Percentiles rank a stretch among this genome's conserved stretches.
These are phyloP conservation scores for Metroxylon sagu DNA, from an alignment of 176 grass and related monocot genomes.

Conservation along the genomic window DNA sequence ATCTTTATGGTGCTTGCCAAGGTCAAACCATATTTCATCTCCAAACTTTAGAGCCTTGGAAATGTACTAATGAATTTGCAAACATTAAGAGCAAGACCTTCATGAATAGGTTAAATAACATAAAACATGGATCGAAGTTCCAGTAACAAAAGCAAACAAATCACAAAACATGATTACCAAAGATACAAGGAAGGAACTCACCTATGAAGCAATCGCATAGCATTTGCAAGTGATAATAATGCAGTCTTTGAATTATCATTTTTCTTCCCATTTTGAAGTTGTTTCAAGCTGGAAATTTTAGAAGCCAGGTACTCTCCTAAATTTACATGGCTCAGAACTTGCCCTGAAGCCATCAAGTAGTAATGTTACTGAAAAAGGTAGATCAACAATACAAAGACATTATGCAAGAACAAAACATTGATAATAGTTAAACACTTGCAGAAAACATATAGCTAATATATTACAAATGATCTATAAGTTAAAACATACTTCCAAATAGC, in stretches of 20 bases:
- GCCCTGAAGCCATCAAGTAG: conserved; percentile 39
- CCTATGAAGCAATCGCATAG: conserved; percentile 77
- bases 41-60: too few species aligned
- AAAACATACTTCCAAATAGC: conserved; percentile 84
- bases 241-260: conserved; percentile 36
- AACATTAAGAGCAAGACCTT: too few species aligned
- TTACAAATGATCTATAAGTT: conserved; percentile 8
- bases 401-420: too few species aligned
- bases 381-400: too few species aligned
- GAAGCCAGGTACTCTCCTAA: conserved; percentile 74
- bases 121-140: too few species aligned
- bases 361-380: background rate
- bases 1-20: too few species aligned
- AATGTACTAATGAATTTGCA: too few species aligned
- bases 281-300: conserved; percentile 51
- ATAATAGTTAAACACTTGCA: too few species aligned
- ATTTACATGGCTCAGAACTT: conserved; percentile 62
- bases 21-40: too few species aligned
- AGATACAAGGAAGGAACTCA: conserved; percentile 15
- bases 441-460: conserved; percentile 2
- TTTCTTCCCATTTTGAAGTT: conserved; percentile 63
- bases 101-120: too few species aligned
- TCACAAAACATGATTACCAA: background rate
- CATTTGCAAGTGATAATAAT: conserved; percentile 64
- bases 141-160: too few species aligned